phyloP scores from a whole-genome alignment of 2,329 filamentous ascomycete species.

The Arthrobotrys conoides region DNA sequence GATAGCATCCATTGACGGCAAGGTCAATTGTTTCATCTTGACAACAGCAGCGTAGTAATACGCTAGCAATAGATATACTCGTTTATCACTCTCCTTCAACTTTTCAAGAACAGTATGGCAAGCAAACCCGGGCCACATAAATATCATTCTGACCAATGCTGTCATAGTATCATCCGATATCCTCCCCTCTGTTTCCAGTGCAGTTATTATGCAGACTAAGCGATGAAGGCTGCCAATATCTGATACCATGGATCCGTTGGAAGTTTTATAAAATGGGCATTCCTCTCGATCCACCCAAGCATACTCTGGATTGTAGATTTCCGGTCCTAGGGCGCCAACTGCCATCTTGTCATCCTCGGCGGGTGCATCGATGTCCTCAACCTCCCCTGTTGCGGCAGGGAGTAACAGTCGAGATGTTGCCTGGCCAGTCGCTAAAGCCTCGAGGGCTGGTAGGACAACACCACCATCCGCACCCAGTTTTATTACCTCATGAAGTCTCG shows the following conservation, averaged over 20 bases:
- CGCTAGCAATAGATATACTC: slow-evolving; percentile 45
- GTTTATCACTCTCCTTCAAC: slow-evolving; percentile 28
- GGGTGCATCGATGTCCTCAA: slow-evolving; percentile 8
- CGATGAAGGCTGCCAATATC: slow-evolving; percentile 42
- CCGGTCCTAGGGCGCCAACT: background rate
- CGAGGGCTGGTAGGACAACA: slow-evolving; percentile 24
- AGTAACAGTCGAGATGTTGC: slow-evolving; percentile 46
- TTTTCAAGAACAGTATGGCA: slow-evolving; percentile 35
- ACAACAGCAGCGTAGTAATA: slow-evolving; percentile 44
- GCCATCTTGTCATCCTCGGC: background rate
- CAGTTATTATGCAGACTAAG: slow-evolving; percentile 23
- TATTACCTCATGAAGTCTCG: slow-evolving; percentile 3
- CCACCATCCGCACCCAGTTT: background rate
- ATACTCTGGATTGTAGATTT: slow-evolving; percentile 41
- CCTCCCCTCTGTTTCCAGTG: background rate
- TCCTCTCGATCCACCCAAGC: slow-evolving; percentile 25
- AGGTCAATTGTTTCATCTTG: slow-evolving; percentile 32
- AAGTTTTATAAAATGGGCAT: slow-evolving; percentile 32
- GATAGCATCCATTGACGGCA: background rate
- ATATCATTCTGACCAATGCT: slow-evolving; percentile 36
- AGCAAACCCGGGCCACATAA: slow-evolving; percentile 37
- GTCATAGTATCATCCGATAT: slow-evolving; percentile 6
- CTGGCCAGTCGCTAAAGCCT: slow-evolving; percentile 61
- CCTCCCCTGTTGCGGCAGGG: background rate
- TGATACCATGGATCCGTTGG: slow-evolving; percentile 23